A percentile compares a stretch with the other conserved stretches of the same genome.
These are phyloP conservation scores for Prinsepia uniflora DNA, from an alignment of 306 rosid species.

Conservation along the genomic window DNA sequence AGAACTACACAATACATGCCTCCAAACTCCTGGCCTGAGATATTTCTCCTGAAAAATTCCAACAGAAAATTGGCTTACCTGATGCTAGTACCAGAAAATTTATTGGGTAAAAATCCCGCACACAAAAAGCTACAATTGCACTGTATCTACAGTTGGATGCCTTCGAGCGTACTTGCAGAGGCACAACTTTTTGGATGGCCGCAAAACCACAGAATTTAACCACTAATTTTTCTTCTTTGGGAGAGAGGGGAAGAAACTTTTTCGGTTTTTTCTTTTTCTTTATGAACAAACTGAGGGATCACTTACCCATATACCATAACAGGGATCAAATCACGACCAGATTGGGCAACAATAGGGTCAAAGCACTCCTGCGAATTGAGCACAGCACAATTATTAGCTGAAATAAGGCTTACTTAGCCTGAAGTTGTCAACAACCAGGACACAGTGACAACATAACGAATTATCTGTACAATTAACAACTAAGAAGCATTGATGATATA, in stretches of 20 bases:
- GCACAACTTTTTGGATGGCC: too few species aligned
- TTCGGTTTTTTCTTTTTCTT: too few species aligned
- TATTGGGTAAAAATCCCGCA: background rate
- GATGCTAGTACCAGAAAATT: background rate
- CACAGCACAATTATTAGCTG: conserved; percentile 16
- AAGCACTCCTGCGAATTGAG: conserved; percentile 79
- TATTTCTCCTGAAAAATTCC: conserved; percentile 80
- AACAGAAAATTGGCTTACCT: background rate
- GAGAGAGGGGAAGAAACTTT: too few species aligned
- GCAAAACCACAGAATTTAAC: too few species aligned
- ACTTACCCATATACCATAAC: conserved; percentile 98
- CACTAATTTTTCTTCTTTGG: too few species aligned
- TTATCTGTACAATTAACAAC: background rate
- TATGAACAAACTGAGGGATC: background rate
- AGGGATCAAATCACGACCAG: conserved; percentile 98
- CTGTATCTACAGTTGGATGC: too few species aligned
- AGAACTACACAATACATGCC: conserved; percentile 98
- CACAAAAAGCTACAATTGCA: background rate
- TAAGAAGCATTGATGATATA: background rate
- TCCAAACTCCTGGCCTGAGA: conserved; percentile 97
- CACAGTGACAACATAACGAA: background rate
- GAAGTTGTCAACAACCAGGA: too few species aligned
- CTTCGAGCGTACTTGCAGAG: too few species aligned
- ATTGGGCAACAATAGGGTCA: conserved; percentile 93
- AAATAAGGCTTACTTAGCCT: background rate